These are phyloP conservation scores for Mycena amicta DNA, from an alignment of 768 basidiomycete species.

Conservation along the genomic window DNA sequence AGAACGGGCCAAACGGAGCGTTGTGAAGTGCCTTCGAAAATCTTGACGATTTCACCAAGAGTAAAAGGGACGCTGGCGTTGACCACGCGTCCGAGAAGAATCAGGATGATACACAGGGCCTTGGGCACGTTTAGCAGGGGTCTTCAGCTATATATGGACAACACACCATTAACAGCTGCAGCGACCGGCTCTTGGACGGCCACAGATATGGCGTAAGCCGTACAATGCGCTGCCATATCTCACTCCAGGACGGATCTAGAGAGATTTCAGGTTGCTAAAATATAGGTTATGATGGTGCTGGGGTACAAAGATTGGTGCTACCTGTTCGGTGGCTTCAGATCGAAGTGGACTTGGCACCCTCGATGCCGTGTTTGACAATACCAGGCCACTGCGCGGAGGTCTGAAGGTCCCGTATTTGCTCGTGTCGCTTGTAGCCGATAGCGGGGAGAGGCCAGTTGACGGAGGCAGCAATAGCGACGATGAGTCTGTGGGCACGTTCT, in stretches of 20 bases:
- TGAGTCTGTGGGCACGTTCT: slow-evolving; percentile 47
- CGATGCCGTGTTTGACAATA: slow-evolving; percentile 57
- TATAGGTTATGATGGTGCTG: slow-evolving; percentile 21
- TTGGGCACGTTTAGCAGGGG: slow-evolving; percentile 34
- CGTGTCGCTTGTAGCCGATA: slow-evolving; percentile 41
- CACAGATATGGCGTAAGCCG: slow-evolving; percentile 81
- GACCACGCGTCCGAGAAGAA: slow-evolving; percentile 76
- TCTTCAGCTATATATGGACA: not conserved
- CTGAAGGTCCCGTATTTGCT: slow-evolving; percentile 81
- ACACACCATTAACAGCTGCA: slow-evolving; percentile 73
- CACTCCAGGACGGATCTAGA: slow-evolving; percentile 70
- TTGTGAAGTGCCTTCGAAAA: slow-evolving; percentile 49
- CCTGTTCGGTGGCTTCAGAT: slow-evolving; percentile 45
- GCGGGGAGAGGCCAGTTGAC: slow-evolving; percentile 55
- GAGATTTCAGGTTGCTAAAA: slow-evolving; percentile 52
- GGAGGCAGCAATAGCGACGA: slow-evolving; percentile 58
- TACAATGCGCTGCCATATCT: slow-evolving; percentile 64
- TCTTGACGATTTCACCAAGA: slow-evolving; percentile 64
- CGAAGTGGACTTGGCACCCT: slow-evolving; percentile 52
- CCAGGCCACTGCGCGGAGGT: slow-evolving; percentile 48
- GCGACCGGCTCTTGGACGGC: slow-evolving; percentile 65
- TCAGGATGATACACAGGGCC: slow-evolving; percentile 68
- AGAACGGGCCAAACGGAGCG: slow-evolving; percentile 71
- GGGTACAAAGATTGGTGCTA: slow-evolving; percentile 17
- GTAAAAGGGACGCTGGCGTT: slow-evolving; percentile 72